Base-by-base conservation (phyloP, 176 grass and related monocot species). In the Puya raimondii region DNA sequence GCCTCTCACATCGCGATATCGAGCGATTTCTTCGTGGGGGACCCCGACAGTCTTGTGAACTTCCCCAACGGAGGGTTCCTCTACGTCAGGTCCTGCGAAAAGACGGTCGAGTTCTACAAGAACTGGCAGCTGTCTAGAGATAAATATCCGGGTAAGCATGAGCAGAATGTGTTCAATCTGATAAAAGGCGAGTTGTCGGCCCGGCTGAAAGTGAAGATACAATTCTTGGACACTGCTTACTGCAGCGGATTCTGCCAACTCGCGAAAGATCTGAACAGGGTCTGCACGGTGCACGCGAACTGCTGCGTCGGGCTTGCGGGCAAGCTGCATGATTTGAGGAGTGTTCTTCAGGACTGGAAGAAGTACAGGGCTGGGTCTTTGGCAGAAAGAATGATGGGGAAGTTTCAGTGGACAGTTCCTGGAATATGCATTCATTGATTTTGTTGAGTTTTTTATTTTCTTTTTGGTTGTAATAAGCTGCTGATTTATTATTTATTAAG, bases 51-150 rank as follows among this genome's bases (percentile, higher is more conserved):
- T 47, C 70, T 90, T 1, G 25, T 51, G 64, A 99, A 99, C 82
- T 88, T 82, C 80, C 94, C 94, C 51, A 93, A 99, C 49, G 90
- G 90, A 4, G 94, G 94, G 0, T 99, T 99, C 77, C 90, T 90
- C 10, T 99, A 88, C 66, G 94, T 87, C 20, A 86, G 83, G 0
- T 84, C 94, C 1, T 83, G 78, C 80, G 23, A 77, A 56, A 82
- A 81, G 73, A 92, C 84, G 15, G 27, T 99, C 17, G 80, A 88
- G 63, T 99, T 99, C 81, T 99, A 90, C 74, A 73, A 72, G 16
- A 78, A 64, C 13, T 99, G 94, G 94, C 85, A 91, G 68, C 68
- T 67, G 0, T 84, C 83, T 0, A 65, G 89, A 6, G 76, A 78
- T 51, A 72, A 71, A 29, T 88, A 81, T 79, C 66, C 69, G 0